phyloP scores from a whole-genome alignment of 2,329 filamentous ascomycete species.

The Orbilia oligospora region DNA sequence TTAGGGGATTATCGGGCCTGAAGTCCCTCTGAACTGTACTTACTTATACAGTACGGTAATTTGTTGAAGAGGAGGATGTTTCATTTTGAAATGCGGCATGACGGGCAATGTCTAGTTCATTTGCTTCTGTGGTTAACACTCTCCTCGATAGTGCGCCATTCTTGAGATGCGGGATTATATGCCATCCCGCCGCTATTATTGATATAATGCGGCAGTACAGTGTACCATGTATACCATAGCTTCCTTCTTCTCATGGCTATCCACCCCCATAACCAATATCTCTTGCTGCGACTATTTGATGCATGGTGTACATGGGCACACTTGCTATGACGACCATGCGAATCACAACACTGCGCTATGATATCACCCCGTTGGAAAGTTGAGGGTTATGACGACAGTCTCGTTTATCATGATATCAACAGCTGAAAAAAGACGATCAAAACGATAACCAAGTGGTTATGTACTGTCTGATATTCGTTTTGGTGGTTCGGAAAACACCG shows the following conservation, averaged over 20 bases:
- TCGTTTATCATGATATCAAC: slow-evolving; percentile 26
- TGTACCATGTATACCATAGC: not conserved
- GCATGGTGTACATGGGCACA: slow-evolving; percentile 21
- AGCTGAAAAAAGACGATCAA: not conserved
- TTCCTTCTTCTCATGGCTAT: not conserved
- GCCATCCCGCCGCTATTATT: not conserved
- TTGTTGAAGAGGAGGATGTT: not conserved
- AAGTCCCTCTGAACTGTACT: not conserved
- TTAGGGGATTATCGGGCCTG: slow-evolving; percentile 17
- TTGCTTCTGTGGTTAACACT: not conserved
- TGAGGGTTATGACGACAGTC: slow-evolving; percentile 26
- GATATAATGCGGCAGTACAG: slow-evolving; percentile 37
- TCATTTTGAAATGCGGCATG: slow-evolving; percentile 18
- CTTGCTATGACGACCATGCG: slow-evolving; percentile 8
- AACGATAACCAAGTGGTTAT: not conserved
- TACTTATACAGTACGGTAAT: not conserved
- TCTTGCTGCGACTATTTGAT: not conserved
- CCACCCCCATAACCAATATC: not conserved
- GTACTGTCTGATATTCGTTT: not conserved
- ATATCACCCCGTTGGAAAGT: slow-evolving; percentile 19
- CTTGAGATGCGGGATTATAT: slow-evolving; percentile 10
- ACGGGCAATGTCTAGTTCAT: not conserved
- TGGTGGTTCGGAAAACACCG: slow-evolving; percentile 7
- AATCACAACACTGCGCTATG: slow-evolving; percentile 11
- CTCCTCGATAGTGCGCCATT: slow-evolving; percentile 4